These are phyloP conservation scores for Amanita jacksonii DNA, from an alignment of 768 basidiomycete genomes.

Conservation along the genomic window DNA sequence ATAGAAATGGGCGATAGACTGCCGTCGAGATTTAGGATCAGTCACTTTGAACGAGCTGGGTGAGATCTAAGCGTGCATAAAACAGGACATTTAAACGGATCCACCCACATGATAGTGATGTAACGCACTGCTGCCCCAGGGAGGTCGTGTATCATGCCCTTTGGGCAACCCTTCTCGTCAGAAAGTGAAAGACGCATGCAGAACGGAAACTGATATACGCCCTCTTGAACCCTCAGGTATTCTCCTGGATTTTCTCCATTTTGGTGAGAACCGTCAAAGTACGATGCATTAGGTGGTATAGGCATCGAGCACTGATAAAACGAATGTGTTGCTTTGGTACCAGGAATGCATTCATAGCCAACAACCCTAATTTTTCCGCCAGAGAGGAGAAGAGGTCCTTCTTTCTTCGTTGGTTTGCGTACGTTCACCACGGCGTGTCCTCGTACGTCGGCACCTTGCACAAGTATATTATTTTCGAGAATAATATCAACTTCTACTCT, in stretches of 20 bases:
- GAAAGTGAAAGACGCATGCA: slow-evolving; percentile 55
- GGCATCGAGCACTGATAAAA: slow-evolving; percentile 71
- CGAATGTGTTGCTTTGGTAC: slow-evolving; percentile 52
- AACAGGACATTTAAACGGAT: slow-evolving; percentile 1
- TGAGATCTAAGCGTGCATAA: slow-evolving; percentile 1
- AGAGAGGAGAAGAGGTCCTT: slow-evolving; percentile 51
- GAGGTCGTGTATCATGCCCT: slow-evolving; percentile 47
- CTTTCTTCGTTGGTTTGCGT: slow-evolving; percentile 42
- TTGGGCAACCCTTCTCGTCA: slow-evolving; percentile 38
- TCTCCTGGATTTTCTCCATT: slow-evolving; percentile 49
- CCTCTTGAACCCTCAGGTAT: slow-evolving; percentile 52
- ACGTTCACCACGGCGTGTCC: slow-evolving; percentile 65
- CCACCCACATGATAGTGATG: slow-evolving; percentile 67
- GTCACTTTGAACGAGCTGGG: slow-evolving; percentile 68
- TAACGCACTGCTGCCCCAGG: slow-evolving; percentile 65
- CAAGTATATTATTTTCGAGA: slow-evolving; percentile 64
- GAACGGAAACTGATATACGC: slow-evolving; percentile 65
- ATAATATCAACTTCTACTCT: slow-evolving; percentile 77
- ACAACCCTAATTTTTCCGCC: slow-evolving; percentile 74
- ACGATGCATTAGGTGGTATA: slow-evolving; percentile 40
- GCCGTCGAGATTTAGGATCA: slow-evolving; percentile 44
- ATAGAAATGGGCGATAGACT: slow-evolving; percentile 86
- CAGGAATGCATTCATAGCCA: slow-evolving; percentile 70
- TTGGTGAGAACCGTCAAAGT: slow-evolving; percentile 31
- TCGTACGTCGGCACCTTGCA: slow-evolving; percentile 68